These are phyloP conservation scores for Polyporus tsugae DNA, from an alignment of 1,284 basidiomycete species.

Conservation along the genomic window DNA sequence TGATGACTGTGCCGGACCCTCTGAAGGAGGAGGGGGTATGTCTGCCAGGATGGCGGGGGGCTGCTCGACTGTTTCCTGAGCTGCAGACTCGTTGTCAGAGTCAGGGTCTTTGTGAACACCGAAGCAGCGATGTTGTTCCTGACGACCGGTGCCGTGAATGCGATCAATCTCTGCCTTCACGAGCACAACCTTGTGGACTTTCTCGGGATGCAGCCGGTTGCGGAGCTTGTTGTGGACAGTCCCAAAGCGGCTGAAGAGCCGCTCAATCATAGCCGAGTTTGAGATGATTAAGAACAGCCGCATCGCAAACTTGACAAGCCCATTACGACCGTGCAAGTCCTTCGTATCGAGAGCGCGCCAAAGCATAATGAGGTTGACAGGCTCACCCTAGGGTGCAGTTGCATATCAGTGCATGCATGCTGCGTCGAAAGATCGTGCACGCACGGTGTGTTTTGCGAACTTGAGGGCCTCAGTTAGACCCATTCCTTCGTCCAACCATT, in stretches of 20 bases:
- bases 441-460: background rate
- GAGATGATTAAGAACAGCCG: conserved; percentile 32
- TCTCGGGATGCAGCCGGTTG: conserved; percentile 25
- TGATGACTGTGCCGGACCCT: background rate
- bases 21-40: background rate
- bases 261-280: conserved; percentile 37
- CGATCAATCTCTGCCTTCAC: conserved; percentile 27
- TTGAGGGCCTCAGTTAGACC: background rate
- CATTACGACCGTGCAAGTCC: conserved; percentile 22
- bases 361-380: conserved; percentile 13
- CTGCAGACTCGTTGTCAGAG: background rate
- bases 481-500: background rate
- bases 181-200: conserved; percentile 28
- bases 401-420: too few relatives aligned
- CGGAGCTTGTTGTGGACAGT: conserved; percentile 33
- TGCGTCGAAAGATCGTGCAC: too few relatives aligned
- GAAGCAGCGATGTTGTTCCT: background rate
- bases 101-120: background rate
- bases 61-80: background rate
- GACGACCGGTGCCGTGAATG: background rate
- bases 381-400: background rate
- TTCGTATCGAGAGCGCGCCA: conserved; percentile 2
- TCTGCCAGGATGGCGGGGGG: background rate
- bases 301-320: conserved; percentile 34
- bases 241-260: conserved; percentile 35